These are phyloP conservation scores for Guyanaporus albipodus DNA, from an alignment of 768 basidiomycete species.

Conservation along the genomic window DNA sequence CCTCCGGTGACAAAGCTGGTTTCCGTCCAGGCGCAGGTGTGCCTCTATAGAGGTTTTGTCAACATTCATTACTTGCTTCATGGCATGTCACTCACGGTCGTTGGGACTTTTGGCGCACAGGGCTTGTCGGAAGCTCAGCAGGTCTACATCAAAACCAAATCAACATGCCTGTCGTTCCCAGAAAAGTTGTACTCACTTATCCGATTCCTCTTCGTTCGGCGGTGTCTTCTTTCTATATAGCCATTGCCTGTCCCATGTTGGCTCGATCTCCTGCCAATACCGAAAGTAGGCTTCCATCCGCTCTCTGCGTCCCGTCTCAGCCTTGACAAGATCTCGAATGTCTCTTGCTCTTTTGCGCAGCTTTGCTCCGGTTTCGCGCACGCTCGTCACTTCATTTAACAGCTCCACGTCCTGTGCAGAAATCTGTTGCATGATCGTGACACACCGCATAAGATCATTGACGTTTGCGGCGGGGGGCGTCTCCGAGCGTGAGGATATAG, in stretches of 20 bases:
- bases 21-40: neutral
- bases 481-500: constrained; percentile 21
- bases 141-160: neutral
- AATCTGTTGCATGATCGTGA: constrained; percentile 26
- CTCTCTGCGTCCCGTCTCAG: constrained; percentile 22
- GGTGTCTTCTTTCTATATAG: constrained; percentile 15
- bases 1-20: constrained; percentile 1
- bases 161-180: neutral
- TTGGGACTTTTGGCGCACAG: neutral
- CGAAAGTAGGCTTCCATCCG: constrained; percentile 27
- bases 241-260: constrained; percentile 25
- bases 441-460: constrained; percentile 19
- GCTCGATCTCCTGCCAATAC: constrained; percentile 26
- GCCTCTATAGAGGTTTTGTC: neutral
- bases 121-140: constrained; percentile 2
- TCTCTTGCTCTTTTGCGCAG: constrained; percentile 20
- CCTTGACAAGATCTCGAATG: constrained; percentile 21
- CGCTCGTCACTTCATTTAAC: constrained; percentile 5
- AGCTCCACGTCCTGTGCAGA: constrained; percentile 15
- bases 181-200: constrained; percentile 3
- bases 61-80: neutral
- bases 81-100: constrained; percentile 3
- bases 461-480: constrained; percentile 19
- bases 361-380: constrained; percentile 17
- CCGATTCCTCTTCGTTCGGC: neutral